Evolutionary conservation across 495 filamentous ascomycete genomes (phyloP).

Genomic region (Penicillium diatomitis): DNA sequence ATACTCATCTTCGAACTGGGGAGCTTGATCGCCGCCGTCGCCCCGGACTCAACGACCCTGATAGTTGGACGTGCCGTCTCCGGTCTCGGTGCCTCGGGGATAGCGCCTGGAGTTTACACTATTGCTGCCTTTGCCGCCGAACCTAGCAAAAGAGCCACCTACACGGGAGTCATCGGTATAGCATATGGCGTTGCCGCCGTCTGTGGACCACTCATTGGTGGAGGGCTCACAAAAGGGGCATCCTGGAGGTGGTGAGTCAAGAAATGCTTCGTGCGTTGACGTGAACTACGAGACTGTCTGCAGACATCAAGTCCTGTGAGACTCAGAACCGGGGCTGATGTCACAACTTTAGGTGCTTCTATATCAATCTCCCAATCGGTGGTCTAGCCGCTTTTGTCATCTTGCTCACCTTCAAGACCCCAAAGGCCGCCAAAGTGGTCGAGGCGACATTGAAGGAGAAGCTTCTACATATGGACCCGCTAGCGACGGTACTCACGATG

Average conservation of each 20-base stretch:
- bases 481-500: constrained; percentile 46
- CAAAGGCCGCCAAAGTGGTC: constrained; percentile 2
- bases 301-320: background rate
- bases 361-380: constrained; percentile 45
- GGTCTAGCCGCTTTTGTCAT: constrained; percentile 12
- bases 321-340: background rate
- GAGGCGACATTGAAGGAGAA: constrained; percentile 18
- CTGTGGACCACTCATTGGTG: constrained; percentile 41
- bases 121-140: constrained; percentile 1
- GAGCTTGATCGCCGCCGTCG: constrained; percentile 1
- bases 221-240: constrained; percentile 40
- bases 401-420: constrained; percentile 14
- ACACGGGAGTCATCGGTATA: background rate
- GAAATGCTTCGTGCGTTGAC: background rate
- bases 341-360: constrained; percentile 49
- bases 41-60: background rate
- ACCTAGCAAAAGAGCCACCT: background rate
- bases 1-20: constrained; percentile 1
- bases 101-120: constrained; percentile 1
- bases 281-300: background rate
- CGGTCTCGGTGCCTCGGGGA: constrained; percentile 1
- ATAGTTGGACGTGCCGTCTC: constrained; percentile 1
- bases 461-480: constrained; percentile 27
- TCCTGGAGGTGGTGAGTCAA: constrained; percentile 48
- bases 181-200: constrained; percentile 34